phyloP scores from a whole-genome alignment of 139 green algal genomes.

The Chlamydomonas schloesseri region DNA sequence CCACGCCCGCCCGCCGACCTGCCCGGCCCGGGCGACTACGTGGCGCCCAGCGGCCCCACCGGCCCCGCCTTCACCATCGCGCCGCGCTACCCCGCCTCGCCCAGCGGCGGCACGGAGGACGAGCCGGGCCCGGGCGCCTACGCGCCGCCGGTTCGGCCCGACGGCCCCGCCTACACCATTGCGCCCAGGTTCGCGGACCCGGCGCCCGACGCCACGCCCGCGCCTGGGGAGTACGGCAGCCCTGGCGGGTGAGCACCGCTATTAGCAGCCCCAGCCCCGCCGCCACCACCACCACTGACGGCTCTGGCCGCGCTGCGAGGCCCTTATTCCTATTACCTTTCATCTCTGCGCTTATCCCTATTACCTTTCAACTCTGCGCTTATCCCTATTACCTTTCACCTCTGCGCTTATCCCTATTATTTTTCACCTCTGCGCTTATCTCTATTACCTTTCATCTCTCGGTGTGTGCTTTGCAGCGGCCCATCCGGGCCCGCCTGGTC shows the following conservation, averaged over 20 bases:
- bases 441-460: no score
- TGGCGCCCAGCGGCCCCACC: neutral
- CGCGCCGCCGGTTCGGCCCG: neutral
- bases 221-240: constrained; percentile 20
- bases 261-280: no score
- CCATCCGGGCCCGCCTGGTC: constrained; percentile 38
- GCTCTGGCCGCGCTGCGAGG: no score
- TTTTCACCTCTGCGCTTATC: no score
- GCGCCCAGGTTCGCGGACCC: neutral
- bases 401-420: no score
- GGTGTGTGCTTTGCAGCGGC: neutral
- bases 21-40: constrained; percentile 40
- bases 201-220: constrained; percentile 6
- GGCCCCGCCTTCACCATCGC: constrained; percentile 51
- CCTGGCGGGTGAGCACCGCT: neutral
- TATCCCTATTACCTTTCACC: no score
- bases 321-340: no score
- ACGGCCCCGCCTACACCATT: constrained; percentile 38
- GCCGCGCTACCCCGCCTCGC: neutral
- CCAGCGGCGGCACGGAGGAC: neutral
- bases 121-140: constrained; percentile 34
- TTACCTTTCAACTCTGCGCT: no score
- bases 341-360: no score
- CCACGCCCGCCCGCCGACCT: neutral
- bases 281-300: no score